Evolutionary conservation across 2,329 filamentous ascomycete genomes (phyloP).

Genomic region (Ascochyta fabae): DNA sequence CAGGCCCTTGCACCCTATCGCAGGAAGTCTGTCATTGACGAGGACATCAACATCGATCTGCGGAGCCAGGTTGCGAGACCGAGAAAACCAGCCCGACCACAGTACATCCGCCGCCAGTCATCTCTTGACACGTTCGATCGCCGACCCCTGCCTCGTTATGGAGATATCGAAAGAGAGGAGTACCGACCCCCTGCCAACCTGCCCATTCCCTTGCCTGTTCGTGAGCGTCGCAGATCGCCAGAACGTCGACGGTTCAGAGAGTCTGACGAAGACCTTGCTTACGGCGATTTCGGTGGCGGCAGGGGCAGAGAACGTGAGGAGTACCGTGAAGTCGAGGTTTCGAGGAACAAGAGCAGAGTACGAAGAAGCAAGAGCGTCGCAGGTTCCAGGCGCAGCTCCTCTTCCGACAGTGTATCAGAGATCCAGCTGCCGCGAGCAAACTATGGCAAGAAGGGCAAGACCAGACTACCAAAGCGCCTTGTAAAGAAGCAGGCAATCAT

Average conservation of each 20-base stretch:
- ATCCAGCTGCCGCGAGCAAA: slow-evolving; percentile 42
- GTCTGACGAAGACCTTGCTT: slow-evolving; percentile 69
- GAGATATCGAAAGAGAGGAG: slow-evolving; percentile 63
- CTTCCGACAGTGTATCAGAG: slow-evolving; percentile 52
- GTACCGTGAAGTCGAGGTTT: slow-evolving; percentile 58
- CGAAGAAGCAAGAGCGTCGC: slow-evolving; percentile 41
- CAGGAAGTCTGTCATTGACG: slow-evolving; percentile 64
- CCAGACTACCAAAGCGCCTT: slow-evolving; percentile 80
- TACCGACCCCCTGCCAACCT: slow-evolving; percentile 72
- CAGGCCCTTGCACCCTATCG: slow-evolving; percentile 65
- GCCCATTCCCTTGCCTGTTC: slow-evolving; percentile 69
- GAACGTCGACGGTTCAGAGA: slow-evolving; percentile 64
- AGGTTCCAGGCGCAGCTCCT: slow-evolving; percentile 45
- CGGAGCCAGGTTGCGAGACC: slow-evolving; percentile 44
- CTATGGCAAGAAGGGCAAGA: slow-evolving; percentile 75
- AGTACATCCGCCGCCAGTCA: slow-evolving; percentile 79
- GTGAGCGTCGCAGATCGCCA: slow-evolving; percentile 57
- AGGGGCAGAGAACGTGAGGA: slow-evolving; percentile 48
- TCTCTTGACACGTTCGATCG: slow-evolving; percentile 91
- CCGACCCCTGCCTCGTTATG: slow-evolving; percentile 65
- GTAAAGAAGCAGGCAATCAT: slow-evolving; percentile 82
- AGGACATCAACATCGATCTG: slow-evolving; percentile 59
- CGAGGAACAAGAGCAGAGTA: slow-evolving; percentile 52
- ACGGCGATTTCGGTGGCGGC: slow-evolving; percentile 51
- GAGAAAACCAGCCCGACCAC: slow-evolving; percentile 65